A percentile compares a stretch with the other conserved stretches of the same genome.
Evolutionary conservation across 441 rosid species (phyloP).

Genomic region (Aleurites moluccanus): DNA sequence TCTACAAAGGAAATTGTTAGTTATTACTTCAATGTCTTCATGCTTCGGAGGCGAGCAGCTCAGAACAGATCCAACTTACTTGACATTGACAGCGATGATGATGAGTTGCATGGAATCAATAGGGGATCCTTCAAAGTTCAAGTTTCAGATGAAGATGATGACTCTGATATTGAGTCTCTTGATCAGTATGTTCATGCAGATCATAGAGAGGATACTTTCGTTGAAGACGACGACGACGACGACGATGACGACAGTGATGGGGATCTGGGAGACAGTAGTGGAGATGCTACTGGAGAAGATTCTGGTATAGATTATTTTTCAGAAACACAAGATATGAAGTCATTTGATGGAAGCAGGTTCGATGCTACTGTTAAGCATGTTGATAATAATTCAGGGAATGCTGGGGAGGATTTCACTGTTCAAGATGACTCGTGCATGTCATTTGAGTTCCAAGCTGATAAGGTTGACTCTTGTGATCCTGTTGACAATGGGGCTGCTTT

Average conservation of each 20-base stretch:
- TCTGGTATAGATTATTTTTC: constrained; percentile 30
- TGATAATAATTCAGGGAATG: constrained; percentile 25
- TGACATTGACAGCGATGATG: constrained; percentile 69
- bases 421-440: constrained; percentile 61
- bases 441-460: constrained; percentile 43
- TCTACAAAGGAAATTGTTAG: constrained; percentile 46
- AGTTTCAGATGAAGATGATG: constrained; percentile 34
- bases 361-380: constrained; percentile 30
- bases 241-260: constrained; percentile 28
- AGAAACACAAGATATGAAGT: constrained; percentile 14
- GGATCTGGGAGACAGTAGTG: constrained; percentile 31
- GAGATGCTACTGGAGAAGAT: constrained; percentile 33
- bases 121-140: constrained; percentile 30
- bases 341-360: constrained; percentile 22
- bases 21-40: constrained; percentile 57
- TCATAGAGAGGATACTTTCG: constrained; percentile 22
- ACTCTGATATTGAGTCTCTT: constrained; percentile 38
- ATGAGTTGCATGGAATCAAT: constrained; percentile 31
- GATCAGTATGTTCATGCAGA: constrained; percentile 31
- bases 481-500: constrained; percentile 27
- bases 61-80: constrained; percentile 48
- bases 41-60: constrained; percentile 46
- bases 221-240: constrained; percentile 36
- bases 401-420: constrained; percentile 25
- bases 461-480: constrained; percentile 30